A percentile compares a stretch with the other conserved stretches of the same genome.
Conservation (phyloP, 176 grass and related monocot genomes). For the Hyparrhenia diplandra region DNA sequence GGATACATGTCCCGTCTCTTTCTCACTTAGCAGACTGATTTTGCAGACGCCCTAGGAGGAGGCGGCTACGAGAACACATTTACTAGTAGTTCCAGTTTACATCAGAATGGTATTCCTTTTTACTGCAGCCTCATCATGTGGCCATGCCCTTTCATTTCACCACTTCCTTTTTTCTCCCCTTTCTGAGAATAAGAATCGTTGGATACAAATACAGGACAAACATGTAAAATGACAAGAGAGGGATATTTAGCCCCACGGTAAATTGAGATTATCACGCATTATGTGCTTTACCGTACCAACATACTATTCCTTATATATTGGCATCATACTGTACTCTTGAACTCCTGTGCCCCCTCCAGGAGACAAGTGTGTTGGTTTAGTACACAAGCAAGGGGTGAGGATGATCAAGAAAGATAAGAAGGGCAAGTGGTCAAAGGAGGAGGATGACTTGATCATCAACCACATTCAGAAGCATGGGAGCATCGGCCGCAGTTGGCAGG, state of each 20-base stretch:
- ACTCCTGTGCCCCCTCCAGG: constrained; percentile 25
- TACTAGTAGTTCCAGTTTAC: too few species aligned
- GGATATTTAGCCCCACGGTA: constrained; percentile 29
- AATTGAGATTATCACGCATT: constrained; percentile 32
- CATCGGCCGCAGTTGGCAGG: constrained; percentile 46
- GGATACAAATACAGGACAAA: constrained; percentile 36
- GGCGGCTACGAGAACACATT: too few species aligned
- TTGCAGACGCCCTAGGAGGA: too few species aligned
- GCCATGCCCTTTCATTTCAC: neutral
- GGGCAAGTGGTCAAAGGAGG: constrained; percentile 43
- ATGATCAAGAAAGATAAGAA: constrained; percentile 43
- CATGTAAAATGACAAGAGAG: constrained; percentile 19
- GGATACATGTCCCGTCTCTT: too few species aligned
- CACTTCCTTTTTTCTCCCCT: neutral
- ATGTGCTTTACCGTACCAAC: constrained; percentile 12
- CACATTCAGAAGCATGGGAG: constrained; percentile 33
- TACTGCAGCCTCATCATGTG: neutral
- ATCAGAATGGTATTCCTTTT: neutral
- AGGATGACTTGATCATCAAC: constrained; percentile 39
- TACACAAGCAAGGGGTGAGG: neutral
- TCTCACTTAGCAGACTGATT: too few species aligned
- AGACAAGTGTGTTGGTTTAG: constrained; percentile 24
- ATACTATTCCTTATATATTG: constrained; percentile 13
- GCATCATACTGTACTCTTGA: neutral
- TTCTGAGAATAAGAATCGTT: constrained; percentile 38